phyloP scores from a whole-genome alignment of 2,329 filamentous ascomycete genomes.

The Hortaea werneckii region DNA sequence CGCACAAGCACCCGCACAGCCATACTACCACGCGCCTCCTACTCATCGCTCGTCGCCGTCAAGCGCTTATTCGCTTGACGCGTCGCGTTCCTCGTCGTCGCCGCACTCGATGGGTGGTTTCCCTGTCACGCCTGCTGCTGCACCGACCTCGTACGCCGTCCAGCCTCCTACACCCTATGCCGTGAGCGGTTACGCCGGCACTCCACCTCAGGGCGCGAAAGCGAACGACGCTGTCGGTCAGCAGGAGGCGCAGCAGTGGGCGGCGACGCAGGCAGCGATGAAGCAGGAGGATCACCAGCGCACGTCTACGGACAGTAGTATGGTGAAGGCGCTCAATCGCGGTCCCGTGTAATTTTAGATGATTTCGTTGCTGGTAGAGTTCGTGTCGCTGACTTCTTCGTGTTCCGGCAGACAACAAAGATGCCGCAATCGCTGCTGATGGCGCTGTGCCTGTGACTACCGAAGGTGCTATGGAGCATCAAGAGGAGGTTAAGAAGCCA shows the following conservation, averaged over 20 bases:
- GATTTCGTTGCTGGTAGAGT: slow-evolving; percentile 10
- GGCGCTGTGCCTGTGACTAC: slow-evolving; percentile 8
- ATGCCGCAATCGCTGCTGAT: slow-evolving; percentile 4
- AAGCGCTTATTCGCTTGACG: slow-evolving; percentile 31
- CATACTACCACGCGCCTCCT: slow-evolving; percentile 31
- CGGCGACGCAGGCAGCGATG: slow-evolving; percentile 13
- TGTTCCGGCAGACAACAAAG: slow-evolving; percentile 17
- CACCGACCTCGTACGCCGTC: slow-evolving; percentile 20
- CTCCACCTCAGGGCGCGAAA: slow-evolving; percentile 24
- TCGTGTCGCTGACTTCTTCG: neutral
- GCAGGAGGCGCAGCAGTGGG: slow-evolving; percentile 4
- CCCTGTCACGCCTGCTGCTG: slow-evolving; percentile 25
- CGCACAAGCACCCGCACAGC: slow-evolving; percentile 22
- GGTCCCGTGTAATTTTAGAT: slow-evolving; percentile 15
- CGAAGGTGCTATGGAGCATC: slow-evolving; percentile 13
- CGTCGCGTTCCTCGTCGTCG: slow-evolving; percentile 33
- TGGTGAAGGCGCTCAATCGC: slow-evolving; percentile 18
- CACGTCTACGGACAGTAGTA: slow-evolving; percentile 21
- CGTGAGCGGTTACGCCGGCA: slow-evolving; percentile 25
- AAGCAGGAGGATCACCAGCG: slow-evolving; percentile 30
- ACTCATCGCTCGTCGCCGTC: slow-evolving; percentile 29
- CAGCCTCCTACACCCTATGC: slow-evolving; percentile 18
- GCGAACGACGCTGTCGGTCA: slow-evolving; percentile 17
- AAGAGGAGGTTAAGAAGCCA: slow-evolving; percentile 12
- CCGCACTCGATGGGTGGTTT: slow-evolving; percentile 28